Percentiles rank a stretch among this genome's conserved stretches.
Evolutionary conservation across 805 yeast genomes (phyloP).

Genomic region (Priceomyces carsonii): DNA sequence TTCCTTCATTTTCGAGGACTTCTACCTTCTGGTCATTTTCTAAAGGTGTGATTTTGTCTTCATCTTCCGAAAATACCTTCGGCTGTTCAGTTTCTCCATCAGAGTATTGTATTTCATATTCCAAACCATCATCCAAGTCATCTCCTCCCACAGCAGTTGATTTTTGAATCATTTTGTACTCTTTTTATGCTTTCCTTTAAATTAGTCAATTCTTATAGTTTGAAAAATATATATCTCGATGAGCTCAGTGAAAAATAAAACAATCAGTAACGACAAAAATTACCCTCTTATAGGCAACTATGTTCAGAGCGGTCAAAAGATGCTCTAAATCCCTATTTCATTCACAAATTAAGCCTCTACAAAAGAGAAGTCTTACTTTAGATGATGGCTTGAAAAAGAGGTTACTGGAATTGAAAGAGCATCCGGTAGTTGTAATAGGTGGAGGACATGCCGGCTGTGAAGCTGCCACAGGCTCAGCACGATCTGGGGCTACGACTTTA

Average conservation of each 20-base stretch:
- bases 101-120: constrained; percentile 51
- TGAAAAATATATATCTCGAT: not conserved
- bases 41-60: constrained; percentile 11
- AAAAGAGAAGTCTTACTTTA: constrained; percentile 21
- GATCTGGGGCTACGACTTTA: constrained; percentile 71
- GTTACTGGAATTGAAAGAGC: constrained; percentile 28
- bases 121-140: constrained; percentile 79
- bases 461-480: constrained; percentile 91
- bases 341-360: not conserved
- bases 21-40: constrained; percentile 16
- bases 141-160: constrained; percentile 53
- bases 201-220: not conserved
- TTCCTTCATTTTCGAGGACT: constrained; percentile 6
- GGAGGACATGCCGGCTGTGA: constrained; percentile 99
- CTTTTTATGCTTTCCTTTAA: constrained; percentile 2
- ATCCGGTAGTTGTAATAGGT: constrained; percentile 86
- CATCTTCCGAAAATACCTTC: constrained; percentile 19
- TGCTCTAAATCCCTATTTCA: not conserved
- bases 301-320: not conserved
- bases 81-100: too few relatives aligned
- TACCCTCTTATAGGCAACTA: too few relatives aligned
- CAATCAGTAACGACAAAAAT: too few relatives aligned
- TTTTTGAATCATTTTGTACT: too few relatives aligned
- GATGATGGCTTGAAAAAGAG: constrained; percentile 36
- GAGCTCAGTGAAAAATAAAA: constrained; percentile 2